Evolutionary conservation across 768 basidiomycete species (phyloP).

Genomic region (Agrocybe praecox): DNA sequence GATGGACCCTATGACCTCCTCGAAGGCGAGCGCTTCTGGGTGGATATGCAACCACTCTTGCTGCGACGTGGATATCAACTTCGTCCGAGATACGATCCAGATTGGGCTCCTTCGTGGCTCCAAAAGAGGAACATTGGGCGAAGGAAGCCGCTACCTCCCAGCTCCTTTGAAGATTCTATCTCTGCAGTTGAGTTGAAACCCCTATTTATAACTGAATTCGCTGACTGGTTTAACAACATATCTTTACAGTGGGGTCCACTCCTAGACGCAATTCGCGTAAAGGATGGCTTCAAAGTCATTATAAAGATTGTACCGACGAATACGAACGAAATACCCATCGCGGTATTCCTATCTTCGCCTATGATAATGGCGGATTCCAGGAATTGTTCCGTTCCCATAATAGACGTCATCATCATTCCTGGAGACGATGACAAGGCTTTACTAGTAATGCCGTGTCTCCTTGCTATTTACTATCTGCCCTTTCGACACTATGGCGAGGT

Average conservation of each 20-base stretch:
- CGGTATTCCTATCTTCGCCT: not conserved
- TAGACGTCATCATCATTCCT: conserved; percentile 12
- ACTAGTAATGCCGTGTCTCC: conserved; percentile 11
- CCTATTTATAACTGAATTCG: too few relatives aligned
- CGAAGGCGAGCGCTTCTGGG: not conserved
- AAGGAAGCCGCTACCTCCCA: too few relatives aligned
- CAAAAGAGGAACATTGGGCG: too few relatives aligned
- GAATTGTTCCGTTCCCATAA: conserved; percentile 10
- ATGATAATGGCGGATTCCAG: conserved; percentile 1
- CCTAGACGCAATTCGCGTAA: not conserved
- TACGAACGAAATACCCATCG: conserved; percentile 5
- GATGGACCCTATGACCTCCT: too few relatives aligned
- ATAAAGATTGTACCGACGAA: not conserved
- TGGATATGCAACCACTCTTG: not conserved
- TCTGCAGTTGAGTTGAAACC: too few relatives aligned
- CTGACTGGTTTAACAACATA: too few relatives aligned
- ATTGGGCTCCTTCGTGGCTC: conserved; percentile 1
- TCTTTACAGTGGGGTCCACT: too few relatives aligned
- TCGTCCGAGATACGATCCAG: not conserved
- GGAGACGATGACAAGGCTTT: conserved; percentile 5
- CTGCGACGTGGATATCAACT: not conserved
- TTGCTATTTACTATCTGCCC: conserved; percentile 3
- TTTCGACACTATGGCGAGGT: conserved; percentile 12
- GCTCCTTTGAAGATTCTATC: too few relatives aligned
- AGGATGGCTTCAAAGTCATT: not conserved